Evolutionary conservation across 2,329 filamentous ascomycete species (phyloP), one percentile per base, ranked within the genome.

Genomic region (Scedosporium dehoogii): DNA sequence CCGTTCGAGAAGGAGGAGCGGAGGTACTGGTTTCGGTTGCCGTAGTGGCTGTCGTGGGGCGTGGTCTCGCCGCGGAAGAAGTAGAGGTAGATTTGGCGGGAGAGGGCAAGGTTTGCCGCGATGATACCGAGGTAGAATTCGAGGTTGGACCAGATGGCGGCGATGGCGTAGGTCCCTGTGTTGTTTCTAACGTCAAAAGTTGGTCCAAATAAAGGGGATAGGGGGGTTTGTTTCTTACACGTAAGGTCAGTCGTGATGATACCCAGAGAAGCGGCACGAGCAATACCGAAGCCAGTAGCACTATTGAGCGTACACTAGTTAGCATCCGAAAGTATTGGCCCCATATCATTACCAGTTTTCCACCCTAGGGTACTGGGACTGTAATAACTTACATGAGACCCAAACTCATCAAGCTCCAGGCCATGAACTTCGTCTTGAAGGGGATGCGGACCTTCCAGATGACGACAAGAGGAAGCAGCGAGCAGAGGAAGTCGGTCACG

Each of bases 81-180:
- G 58, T 63, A 68, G 21, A 64, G 63, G 58, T 65, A 71, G n/a
- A 70, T 64, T 4, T 66, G 67, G 5, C 68, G 65, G 1, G 59
- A 61, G 33, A 61, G 46, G 46, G 59, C 59, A 48, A 71, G 68
- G 21, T 71, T 71, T 33, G 67, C 74, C n/a, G 71, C 73, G 6
- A 74, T 69, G 18, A 76, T 74, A 27, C 73, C 75, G 0, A 77
- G 66, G 25, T 71, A 71, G 0, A 73, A 70, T 64, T 77, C 75
- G 55, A 75, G 65, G 9, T 75, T 70, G 12, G 71, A 74, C 73
- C 73, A 76, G 46, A 75, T 73, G 29, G 73, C 74, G 1, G 72
- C 70, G 10, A 72, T 71, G 44, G 68, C 69, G 53, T 72, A 74
- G 4, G 69, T 66, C 63, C 69, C 72, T 74, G 38, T 6, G 25